These are phyloP conservation scores for Backusella mclennaniae DNA, from an alignment of 192 early-diverging fungal genomes.

Conservation along the genomic window DNA sequence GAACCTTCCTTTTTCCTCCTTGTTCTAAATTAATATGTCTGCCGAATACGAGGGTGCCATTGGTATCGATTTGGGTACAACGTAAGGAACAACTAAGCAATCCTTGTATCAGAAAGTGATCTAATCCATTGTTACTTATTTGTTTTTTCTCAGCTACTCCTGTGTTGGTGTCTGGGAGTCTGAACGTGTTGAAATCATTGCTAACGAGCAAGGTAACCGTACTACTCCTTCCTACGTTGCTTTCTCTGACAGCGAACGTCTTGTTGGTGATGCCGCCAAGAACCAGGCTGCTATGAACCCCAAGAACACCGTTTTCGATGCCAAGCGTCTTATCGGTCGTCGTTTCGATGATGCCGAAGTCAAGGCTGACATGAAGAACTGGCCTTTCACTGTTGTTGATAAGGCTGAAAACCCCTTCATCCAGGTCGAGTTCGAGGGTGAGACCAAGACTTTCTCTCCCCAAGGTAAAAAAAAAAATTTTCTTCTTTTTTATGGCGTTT, in stretches of 20 bases:
- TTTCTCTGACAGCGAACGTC: conserved; percentile 76
- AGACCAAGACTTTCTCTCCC: conserved; percentile 76
- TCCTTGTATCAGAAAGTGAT: not conserved
- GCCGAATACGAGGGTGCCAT: conserved; percentile 41
- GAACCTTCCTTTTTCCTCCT: conserved; percentile 26
- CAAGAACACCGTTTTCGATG: conserved; percentile 89
- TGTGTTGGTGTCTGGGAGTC: conserved; percentile 88
- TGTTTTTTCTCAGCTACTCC: conserved; percentile 95
- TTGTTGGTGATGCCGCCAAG: conserved; percentile 88
- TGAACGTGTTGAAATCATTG: conserved; percentile 95
- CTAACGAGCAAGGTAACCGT: conserved; percentile 90
- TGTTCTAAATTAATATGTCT: conserved; percentile 30
- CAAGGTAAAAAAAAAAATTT: conserved; percentile 48
- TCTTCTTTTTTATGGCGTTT: not conserved
- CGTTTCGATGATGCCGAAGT: conserved; percentile 83
- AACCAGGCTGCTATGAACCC: conserved; percentile 91
- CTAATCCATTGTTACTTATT: not conserved
- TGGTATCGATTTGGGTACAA: conserved; percentile 45
- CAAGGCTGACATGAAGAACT: conserved; percentile 80
- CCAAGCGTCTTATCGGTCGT: conserved; percentile 89
- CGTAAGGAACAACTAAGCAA: conserved; percentile 32
- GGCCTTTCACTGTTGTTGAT: conserved; percentile 80
- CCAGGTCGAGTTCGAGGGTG: conserved; percentile 82
- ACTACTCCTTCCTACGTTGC: conserved; percentile 88
- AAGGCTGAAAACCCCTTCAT: conserved; percentile 70